These are phyloP conservation scores for Lachancea dasiensis DNA, from an alignment of 805 yeast genomes.

Conservation along the genomic window DNA sequence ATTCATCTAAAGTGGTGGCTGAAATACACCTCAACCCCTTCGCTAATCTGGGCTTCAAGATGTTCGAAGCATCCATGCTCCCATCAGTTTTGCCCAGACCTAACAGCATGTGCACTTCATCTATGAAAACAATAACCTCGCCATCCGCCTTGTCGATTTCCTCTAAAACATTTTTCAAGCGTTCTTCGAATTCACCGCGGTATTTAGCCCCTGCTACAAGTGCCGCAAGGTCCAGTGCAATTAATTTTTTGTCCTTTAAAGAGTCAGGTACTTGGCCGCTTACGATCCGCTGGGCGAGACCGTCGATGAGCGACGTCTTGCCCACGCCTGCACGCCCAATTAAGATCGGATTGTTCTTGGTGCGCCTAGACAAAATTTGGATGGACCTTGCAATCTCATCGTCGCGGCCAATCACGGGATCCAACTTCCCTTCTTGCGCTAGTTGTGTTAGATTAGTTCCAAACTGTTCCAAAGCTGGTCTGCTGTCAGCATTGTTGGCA, in stretches of 20 bases:
- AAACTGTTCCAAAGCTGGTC: conserved; percentile 75
- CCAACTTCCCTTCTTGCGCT: conserved; percentile 85
- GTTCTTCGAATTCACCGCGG: conserved; percentile 93
- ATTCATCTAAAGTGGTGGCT: conserved; percentile 94
- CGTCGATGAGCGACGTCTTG: conserved; percentile 95
- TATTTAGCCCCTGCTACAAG: conserved; percentile 92
- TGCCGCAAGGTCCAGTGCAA: conserved; percentile 82
- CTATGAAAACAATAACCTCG: conserved; percentile 73
- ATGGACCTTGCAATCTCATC: conserved; percentile 91
- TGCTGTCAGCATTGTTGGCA: conserved; percentile 38
- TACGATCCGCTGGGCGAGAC: conserved; percentile 87
- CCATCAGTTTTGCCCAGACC: conserved; percentile 95
- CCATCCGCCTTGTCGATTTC: conserved; percentile 80
- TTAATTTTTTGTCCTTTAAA: conserved; percentile 77
- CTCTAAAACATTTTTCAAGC: conserved; percentile 71
- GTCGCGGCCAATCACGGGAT: conserved; percentile 96
- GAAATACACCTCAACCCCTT: conserved; percentile 94
- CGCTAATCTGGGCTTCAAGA: conserved; percentile 89
- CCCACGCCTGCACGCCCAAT: conserved; percentile 99
- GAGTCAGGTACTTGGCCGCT: conserved; percentile 93
- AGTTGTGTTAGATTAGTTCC: conserved; percentile 83
- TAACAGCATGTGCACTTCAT: conserved; percentile 81
- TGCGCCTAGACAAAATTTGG: conserved; percentile 85
- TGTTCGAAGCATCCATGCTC: conserved; percentile 89
- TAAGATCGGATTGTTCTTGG: conserved; percentile 91